phyloP scores from a whole-genome alignment of 2,329 filamentous ascomycete genomes.

The Alternaria sp. region DNA sequence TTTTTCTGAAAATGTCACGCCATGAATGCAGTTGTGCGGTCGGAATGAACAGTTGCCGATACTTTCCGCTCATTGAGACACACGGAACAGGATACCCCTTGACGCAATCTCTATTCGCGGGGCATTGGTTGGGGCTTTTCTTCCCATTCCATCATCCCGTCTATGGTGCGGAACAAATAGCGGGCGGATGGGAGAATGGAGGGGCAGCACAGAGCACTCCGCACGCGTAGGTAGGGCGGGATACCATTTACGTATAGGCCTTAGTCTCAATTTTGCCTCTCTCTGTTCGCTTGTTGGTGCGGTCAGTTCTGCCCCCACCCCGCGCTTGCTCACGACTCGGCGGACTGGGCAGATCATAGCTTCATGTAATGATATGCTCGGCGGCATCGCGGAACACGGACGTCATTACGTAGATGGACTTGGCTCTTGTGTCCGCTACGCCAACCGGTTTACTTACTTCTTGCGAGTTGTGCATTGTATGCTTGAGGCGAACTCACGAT shows the following conservation, averaged over 20 bases:
- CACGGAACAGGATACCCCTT: background rate
- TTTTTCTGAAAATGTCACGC: background rate
- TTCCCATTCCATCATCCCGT: background rate
- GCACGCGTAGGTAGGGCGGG: background rate
- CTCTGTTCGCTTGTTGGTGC: background rate
- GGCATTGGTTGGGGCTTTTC: background rate
- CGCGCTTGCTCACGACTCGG: background rate
- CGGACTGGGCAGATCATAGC: background rate
- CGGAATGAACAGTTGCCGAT: background rate
- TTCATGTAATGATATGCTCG: background rate
- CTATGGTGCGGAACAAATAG: background rate
- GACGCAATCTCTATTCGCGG: background rate
- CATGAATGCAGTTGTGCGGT: background rate
- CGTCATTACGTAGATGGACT: background rate
- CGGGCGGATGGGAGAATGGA: background rate
- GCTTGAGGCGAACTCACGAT: background rate
- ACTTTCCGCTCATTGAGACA: background rate
- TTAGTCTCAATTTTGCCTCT: background rate
- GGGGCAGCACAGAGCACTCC: background rate
- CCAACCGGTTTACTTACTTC: background rate
- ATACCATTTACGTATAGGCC: background rate
- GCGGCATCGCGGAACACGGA: background rate
- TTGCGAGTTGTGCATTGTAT: background rate
- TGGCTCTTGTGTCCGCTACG: background rate
- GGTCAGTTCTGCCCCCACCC: background rate